A percentile compares a stretch with the other conserved stretches of the same genome.
Evolutionary conservation across 2,329 filamentous ascomycete species (phyloP).

Genomic region (Claviceps sorghi): DNA sequence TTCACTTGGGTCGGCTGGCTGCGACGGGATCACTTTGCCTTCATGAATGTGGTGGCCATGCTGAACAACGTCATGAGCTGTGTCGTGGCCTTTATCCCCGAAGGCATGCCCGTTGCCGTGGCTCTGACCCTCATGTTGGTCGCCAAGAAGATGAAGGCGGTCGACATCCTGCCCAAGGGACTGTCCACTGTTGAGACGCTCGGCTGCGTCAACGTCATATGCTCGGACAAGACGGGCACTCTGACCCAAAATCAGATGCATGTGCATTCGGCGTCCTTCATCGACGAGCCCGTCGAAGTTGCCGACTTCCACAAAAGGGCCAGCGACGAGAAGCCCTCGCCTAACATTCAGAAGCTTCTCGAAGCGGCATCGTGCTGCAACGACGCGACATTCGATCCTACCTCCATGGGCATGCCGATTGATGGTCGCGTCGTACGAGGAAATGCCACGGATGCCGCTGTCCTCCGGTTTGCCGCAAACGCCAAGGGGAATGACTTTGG

Average conservation of each 20-base stretch:
- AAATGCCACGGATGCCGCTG: slow-evolving; percentile 28
- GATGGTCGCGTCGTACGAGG: slow-evolving; percentile 22
- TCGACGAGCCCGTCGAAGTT: slow-evolving; percentile 17
- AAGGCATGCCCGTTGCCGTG: slow-evolving; percentile 26
- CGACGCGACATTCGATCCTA: slow-evolving; percentile 26
- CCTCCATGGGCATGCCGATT: slow-evolving; percentile 20
- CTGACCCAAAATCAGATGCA: slow-evolving; percentile 31
- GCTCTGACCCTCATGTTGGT: slow-evolving; percentile 28
- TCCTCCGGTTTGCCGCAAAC: slow-evolving; percentile 24
- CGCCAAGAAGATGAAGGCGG: slow-evolving; percentile 26
- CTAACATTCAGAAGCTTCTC: slow-evolving; percentile 12
- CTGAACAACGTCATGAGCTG: slow-evolving; percentile 31
- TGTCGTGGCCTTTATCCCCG: slow-evolving; percentile 25
- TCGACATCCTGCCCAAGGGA: slow-evolving; percentile 27
- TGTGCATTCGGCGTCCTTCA: slow-evolving; percentile 23
- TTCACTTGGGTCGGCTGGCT: slow-evolving; percentile 32
- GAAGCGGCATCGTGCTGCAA: slow-evolving; percentile 25
- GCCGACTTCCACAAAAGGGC: slow-evolving; percentile 13
- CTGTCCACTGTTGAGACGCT: slow-evolving; percentile 27
- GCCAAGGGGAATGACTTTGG: slow-evolving; percentile 10
- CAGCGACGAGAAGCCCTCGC: slow-evolving; percentile 6
- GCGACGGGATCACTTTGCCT: slow-evolving; percentile 19
- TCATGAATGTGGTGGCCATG: slow-evolving; percentile 28
- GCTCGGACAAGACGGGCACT: slow-evolving; percentile 28
- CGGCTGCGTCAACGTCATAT: slow-evolving; percentile 29